Evolutionary conservation across 148 eudicot species (phyloP), one percentile per base, ranked within the genome.

Genomic region (Fagopyrum homotropicum): DNA sequence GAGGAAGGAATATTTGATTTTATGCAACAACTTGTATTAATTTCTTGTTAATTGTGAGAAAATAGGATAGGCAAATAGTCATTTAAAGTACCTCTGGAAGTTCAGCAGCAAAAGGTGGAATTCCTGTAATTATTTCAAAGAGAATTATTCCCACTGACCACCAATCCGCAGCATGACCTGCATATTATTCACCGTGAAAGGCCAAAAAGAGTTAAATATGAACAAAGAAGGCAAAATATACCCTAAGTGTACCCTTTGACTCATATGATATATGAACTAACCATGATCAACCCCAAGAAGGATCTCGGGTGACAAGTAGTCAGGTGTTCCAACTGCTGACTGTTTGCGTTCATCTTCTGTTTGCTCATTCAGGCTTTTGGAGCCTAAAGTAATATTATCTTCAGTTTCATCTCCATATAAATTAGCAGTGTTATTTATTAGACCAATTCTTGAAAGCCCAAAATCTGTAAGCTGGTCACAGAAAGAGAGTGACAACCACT

Each of bases 121-220:
- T 64, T 75, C 92, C 92, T 17, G 86, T 85, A 43, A 89, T 79
- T 15, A 89, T 77, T 69, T 89, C 90, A 74, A 86, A 89, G 29
- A 89, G 73, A 76, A 89, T 82, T 57, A 89, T 83, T 55, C 92
- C 92, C 45, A 89, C 90, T 16, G 92, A 86, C 92, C 92, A 89
- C 92, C 92, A 89, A 73, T 89, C 92, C n/a, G 89, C 88, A 78
- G 92, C 90, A 82, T 73, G 78, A 80, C 92, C 92, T 88, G 84
- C 76, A 83, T 3, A 10, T 49, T 17, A 63, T 30, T 35, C 69
- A 30, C 29, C 69, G 29, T 11, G 45, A 29, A 63, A 30, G 2
- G 45, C n/a, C 45, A 63, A 63, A 44, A 63, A 63, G 63, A 19
- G 7, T 63, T 63, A 35, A 4, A 10, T 11, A 35, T 29, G 12